A percentile compares a stretch with the other conserved stretches of the same genome.
These are phyloP conservation scores for Volvariella surrecta DNA, from an alignment of 1,284 basidiomycete genomes.

Conservation along the genomic window DNA sequence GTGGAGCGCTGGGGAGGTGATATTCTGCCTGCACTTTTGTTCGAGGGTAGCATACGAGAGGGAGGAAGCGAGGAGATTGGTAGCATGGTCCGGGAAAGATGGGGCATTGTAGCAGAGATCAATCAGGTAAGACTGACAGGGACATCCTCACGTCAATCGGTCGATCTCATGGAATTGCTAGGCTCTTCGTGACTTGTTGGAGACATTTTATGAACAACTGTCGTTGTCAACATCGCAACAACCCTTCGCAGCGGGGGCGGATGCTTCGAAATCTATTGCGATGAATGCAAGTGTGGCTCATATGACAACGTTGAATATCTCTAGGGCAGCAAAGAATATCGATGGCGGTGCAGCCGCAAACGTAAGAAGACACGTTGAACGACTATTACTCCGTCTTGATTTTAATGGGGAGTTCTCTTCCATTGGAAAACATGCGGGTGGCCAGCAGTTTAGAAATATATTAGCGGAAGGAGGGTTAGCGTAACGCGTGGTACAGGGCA, in stretches of 20 bases:
- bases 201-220: conserved; percentile 72
- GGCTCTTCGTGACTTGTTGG: conserved; percentile 54
- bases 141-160: not conserved
- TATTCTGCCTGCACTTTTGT: conserved; percentile 74
- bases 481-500: conserved; percentile 14
- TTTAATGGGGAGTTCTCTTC: conserved; percentile 76
- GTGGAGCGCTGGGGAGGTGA: conserved; percentile 92
- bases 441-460: conserved; percentile 30
- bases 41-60: conserved; percentile 60
- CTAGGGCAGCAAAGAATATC: conserved; percentile 34
- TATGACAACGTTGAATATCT: conserved; percentile 43
- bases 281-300: conserved; percentile 54
- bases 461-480: conserved; percentile 33
- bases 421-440: conserved; percentile 20
- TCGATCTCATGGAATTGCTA: conserved; percentile 19
- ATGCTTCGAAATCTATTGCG: conserved; percentile 61
- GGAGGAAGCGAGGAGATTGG: conserved; percentile 52
- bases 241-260: conserved; percentile 45
- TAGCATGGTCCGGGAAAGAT: conserved; percentile 62
- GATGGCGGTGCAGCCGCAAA: conserved; percentile 44
- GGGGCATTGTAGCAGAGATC: conserved; percentile 59
- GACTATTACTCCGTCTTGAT: conserved; percentile 74
- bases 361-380: conserved; percentile 72
- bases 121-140: conserved; percentile 44
- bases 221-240: conserved; percentile 66